These are phyloP conservation scores for Candida sp. DNA, from an alignment of 1,139 yeast species.

Conservation along the genomic window DNA sequence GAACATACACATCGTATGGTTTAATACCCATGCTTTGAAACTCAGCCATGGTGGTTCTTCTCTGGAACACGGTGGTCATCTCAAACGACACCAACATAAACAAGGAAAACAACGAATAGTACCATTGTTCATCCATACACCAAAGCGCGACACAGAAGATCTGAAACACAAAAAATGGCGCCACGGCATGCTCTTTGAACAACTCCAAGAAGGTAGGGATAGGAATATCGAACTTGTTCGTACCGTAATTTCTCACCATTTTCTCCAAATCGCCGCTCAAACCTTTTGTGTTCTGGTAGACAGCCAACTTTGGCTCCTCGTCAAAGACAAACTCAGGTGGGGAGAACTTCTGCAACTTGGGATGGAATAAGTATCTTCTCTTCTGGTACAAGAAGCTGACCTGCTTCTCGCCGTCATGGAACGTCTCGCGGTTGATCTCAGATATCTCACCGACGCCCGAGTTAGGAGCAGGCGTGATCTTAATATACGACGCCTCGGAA, in stretches of 20 bases:
- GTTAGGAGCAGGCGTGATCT: constrained; percentile 84
- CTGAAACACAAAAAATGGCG: constrained; percentile 98
- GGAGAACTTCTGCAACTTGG: constrained; percentile 56
- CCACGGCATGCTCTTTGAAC: constrained; percentile 97
- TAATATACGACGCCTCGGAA: constrained; percentile 69
- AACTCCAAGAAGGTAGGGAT: constrained; percentile 90
- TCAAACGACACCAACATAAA: constrained; percentile 95
- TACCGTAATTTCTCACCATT: constrained; percentile 69
- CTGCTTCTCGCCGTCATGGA: constrained; percentile 65
- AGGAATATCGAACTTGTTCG: constrained; percentile 91
- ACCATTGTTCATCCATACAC: constrained; percentile 98
- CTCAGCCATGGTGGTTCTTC: constrained; percentile 93
- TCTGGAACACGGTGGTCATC: constrained; percentile 93
- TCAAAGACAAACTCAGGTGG: constrained; percentile 88
- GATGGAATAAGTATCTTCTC: constrained; percentile 81
- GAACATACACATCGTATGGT: constrained; percentile 80
- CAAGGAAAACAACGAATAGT: constrained; percentile 87
- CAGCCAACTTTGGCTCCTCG: constrained; percentile 57
- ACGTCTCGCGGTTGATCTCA: constrained; percentile 58
- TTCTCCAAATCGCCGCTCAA: constrained; percentile 61
- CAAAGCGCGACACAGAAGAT: constrained; percentile 94
- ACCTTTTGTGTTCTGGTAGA: constrained; percentile 68
- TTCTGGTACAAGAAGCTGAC: constrained; percentile 87
- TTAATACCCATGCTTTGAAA: constrained; percentile 98
- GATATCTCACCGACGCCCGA: constrained; percentile 88